Conservation (phyloP, 2,329 filamentous ascomycete genomes). For the Alternaria alternata region DNA sequence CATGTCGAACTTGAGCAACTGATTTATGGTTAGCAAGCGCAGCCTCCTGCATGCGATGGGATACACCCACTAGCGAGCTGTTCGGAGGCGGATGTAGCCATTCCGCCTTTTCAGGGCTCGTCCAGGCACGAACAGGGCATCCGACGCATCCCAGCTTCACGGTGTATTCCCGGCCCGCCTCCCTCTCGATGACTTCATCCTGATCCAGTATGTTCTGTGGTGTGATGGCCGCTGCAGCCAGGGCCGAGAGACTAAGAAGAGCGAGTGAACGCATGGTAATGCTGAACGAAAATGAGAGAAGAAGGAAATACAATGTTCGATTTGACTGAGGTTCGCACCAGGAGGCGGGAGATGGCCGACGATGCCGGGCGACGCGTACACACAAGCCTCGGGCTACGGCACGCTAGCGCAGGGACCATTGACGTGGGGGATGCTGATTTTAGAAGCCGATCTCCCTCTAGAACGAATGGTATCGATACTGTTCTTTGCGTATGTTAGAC, state of each 20-base stretch:
- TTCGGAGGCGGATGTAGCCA: slow-evolving; percentile 31
- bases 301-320: slow-evolving; percentile 8
- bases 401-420: slow-evolving; percentile 24
- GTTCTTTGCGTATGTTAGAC: too few relatives aligned
- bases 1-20: slow-evolving; percentile 40
- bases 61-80: slow-evolving; percentile 38
- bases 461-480: not conserved
- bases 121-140: slow-evolving; percentile 34
- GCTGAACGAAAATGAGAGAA: not conserved
- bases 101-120: slow-evolving; percentile 3
- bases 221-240: slow-evolving; percentile 11
- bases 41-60: too few relatives aligned
- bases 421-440: slow-evolving; percentile 2
- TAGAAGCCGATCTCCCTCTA: not conserved
- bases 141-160: slow-evolving; percentile 41
- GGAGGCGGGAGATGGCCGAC: slow-evolving; percentile 7
- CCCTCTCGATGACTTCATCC: slow-evolving; percentile 7
- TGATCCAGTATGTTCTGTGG: slow-evolving; percentile 1
- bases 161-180: slow-evolving; percentile 33
- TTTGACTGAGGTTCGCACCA: not conserved
- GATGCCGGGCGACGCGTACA: slow-evolving; percentile 12
- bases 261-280: slow-evolving; percentile 26
- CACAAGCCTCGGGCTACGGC: slow-evolving; percentile 17
- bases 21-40: not conserved
- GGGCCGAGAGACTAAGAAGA: slow-evolving; percentile 15